Conservation (phyloP, 345 rosid genomes). For the Punica granatum region DNA sequence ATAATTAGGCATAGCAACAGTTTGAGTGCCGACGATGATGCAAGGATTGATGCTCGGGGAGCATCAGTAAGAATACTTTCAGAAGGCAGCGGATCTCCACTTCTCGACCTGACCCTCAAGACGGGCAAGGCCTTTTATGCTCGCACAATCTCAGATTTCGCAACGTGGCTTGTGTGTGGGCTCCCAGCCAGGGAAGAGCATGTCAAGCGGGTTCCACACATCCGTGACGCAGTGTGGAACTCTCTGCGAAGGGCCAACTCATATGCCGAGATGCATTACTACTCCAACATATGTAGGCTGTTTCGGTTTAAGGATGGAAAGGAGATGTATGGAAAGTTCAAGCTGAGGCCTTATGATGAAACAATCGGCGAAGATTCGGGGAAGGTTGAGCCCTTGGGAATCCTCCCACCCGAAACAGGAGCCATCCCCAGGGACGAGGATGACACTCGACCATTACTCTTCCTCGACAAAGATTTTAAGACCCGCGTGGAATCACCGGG, state of each 20-base stretch:
- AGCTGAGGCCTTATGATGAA: slow-evolving; percentile 41
- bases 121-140: slow-evolving; percentile 67
- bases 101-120: slow-evolving; percentile 57
- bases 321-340: slow-evolving; percentile 61
- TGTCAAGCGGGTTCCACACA: slow-evolving; percentile 44
- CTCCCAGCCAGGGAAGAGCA: slow-evolving; percentile 57
- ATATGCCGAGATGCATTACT: slow-evolving; percentile 45
- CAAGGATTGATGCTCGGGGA: slow-evolving; percentile 61
- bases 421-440: slow-evolving; percentile 49
- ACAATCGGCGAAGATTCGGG: slow-evolving; percentile 43
- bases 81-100: slow-evolving; percentile 17
- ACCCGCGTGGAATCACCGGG: slow-evolving; percentile 32
- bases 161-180: slow-evolving; percentile 67
- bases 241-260: slow-evolving; percentile 46
- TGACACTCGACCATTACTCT: slow-evolving; percentile 46
- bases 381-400: slow-evolving; percentile 50
- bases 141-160: slow-evolving; percentile 51
- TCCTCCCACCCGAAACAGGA: slow-evolving; percentile 78
- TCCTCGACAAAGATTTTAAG: slow-evolving; percentile 57
- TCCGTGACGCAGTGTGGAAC: slow-evolving; percentile 58
- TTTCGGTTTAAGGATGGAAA: slow-evolving; percentile 46
- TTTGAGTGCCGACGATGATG: slow-evolving; percentile 67
- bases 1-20: slow-evolving; percentile 58
- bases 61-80: slow-evolving; percentile 49
- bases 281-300: slow-evolving; percentile 52